Conservation (phyloP, 768 basidiomycete genomes). For the Pleurotus sapidus region DNA sequence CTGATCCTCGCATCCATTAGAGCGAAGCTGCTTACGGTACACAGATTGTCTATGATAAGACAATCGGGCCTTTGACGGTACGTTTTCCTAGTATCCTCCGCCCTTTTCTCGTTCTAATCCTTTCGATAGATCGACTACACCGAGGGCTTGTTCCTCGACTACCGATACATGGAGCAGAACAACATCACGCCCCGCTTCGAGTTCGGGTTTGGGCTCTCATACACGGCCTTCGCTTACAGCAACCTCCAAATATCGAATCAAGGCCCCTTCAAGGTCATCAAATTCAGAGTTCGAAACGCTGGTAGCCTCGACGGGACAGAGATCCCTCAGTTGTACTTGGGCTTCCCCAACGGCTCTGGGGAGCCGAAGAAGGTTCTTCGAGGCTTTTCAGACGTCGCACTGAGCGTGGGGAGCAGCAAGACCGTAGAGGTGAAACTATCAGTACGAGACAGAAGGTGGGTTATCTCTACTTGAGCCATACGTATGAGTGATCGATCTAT, state of each 20-base stretch:
- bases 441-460: constrained; percentile 45
- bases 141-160: constrained; percentile 34
- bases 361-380: constrained; percentile 72
- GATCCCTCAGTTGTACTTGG: constrained; percentile 78
- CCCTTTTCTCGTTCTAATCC: not conserved
- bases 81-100: not conserved
- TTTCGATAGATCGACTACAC: not conserved
- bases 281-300: constrained; percentile 64
- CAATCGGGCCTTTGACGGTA: constrained; percentile 15
- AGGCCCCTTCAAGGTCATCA: constrained; percentile 40
- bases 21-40: constrained; percentile 1
- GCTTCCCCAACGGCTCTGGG: constrained; percentile 56
- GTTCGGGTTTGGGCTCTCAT: constrained; percentile 37
- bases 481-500: not conserved
- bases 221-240: constrained; percentile 77
- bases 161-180: constrained; percentile 18
- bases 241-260: constrained; percentile 46
- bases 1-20: not conserved
- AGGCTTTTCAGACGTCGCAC: constrained; percentile 62
- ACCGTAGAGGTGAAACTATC: constrained; percentile 49
- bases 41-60: constrained; percentile 1
- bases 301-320: constrained; percentile 59
- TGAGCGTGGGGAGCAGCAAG: constrained; percentile 43
- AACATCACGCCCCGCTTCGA: constrained; percentile 7
- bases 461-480: not conserved